Evolutionary conservation across 192 early-diverging fungal genomes (phyloP), one percentile per base, ranked within the genome.

Genomic region (Coemansia sp.): DNA sequence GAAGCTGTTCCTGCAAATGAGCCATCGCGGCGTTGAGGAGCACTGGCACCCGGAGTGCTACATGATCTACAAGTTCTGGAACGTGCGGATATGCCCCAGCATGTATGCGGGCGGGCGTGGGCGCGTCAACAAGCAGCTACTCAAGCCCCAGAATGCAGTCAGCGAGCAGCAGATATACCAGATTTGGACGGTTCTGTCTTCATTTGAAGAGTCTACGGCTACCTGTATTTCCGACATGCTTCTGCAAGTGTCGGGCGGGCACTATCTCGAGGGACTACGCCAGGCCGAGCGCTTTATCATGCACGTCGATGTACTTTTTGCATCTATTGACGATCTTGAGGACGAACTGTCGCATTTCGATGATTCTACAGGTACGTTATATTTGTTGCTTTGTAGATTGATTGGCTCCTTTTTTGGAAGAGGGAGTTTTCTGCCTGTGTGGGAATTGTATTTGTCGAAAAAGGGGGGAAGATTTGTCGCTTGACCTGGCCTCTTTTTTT

Each of bases 31-130:
- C 26, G 77, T 69, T 33, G 85, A 88, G 44, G 94, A 96, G 72
- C 94, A 96, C 74, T 99, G 98, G 98, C 98, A 99, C 77, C 96
- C 96, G 6, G 94, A 96, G 73, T 99, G 98, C 78, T 99, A 99
- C 82, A 98, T 98, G 98, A 98, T 99, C 55, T 94, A 95, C 84
- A 97, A 98, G 89, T 84, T 84, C 58, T 87, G 86, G 83, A 80
- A 86, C 69, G 85, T 84, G 16, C 72, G 73, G 35, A 78, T 77
- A 72, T 75, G 62, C 13, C 78, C 78, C 32, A 72, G 73, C 67
- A 77, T 77, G 72, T 76, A 86, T 63, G 78, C 70, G 4, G 80
- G 80, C 28, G 80, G 64, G 0, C 72, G 80, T 19, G 80, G 80
- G 33, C 70, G 82, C 1, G 75, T 84, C 58, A 74, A 74, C 66